These are phyloP conservation scores for Teratosphaeria zuluensis DNA, from an alignment of 2,329 filamentous ascomycete species.

Conservation along the genomic window DNA sequence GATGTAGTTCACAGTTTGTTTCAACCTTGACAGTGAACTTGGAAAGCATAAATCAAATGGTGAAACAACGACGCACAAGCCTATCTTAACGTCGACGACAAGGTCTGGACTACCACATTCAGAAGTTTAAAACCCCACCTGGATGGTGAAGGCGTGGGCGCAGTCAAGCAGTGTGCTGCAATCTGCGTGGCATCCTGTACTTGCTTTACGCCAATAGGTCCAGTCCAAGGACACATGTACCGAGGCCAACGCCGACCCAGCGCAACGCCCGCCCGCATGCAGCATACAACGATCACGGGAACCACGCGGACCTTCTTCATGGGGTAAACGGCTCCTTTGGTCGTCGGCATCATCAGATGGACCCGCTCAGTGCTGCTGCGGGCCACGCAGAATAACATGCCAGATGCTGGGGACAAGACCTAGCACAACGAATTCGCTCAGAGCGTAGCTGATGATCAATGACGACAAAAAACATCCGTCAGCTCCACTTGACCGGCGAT, in stretches of 20 bases:
- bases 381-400: too few relatives aligned
- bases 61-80: background rate
- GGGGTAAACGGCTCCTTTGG: background rate
- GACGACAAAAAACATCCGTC: background rate
- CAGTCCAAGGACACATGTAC: background rate
- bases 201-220: background rate
- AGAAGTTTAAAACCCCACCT: background rate
- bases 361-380: background rate
- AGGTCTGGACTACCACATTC: background rate
- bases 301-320: background rate
- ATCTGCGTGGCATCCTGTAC: background rate
- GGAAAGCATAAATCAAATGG: background rate
- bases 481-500: background rate
- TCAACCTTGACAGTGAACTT: background rate
- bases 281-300: background rate
- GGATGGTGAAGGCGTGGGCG: background rate
- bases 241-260: background rate
- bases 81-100: background rate
- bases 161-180: background rate
- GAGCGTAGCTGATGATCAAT: background rate
- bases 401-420: background rate
- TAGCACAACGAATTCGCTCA: background rate
- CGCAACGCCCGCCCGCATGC: background rate
- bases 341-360: background rate
- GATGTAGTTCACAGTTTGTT: background rate